Conservation (phyloP, 768 basidiomycete species). For the Auriculariales sp. region DNA sequence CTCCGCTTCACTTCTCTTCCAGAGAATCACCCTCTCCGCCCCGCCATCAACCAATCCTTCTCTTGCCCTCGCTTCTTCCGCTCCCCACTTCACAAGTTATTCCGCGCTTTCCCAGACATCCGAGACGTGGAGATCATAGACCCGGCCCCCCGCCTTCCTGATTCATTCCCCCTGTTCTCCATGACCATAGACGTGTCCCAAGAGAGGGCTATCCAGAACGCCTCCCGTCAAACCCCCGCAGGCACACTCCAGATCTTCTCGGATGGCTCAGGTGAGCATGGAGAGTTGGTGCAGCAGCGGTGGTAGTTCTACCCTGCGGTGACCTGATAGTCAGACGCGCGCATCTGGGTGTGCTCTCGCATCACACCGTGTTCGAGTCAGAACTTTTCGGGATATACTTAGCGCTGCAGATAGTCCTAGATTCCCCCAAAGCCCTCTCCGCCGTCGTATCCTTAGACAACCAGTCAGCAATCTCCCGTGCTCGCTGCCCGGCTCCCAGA, state of each 20-base stretch:
- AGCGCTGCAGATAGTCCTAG: background rate
- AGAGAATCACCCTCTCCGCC: background rate
- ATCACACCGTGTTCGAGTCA: slow-evolving; percentile 5
- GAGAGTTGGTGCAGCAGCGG: slow-evolving; percentile 4
- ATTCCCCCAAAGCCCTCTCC: background rate
- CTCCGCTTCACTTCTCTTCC: background rate
- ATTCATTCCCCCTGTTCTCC: background rate
- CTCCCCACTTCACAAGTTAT: slow-evolving; percentile 3
- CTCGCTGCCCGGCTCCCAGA: background rate
- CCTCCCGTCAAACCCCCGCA: background rate
- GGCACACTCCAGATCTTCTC: background rate
- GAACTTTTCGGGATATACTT: slow-evolving; percentile 1
- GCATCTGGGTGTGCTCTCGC: background rate
- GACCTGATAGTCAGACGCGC: background rate
- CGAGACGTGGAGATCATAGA: slow-evolving; percentile 2
- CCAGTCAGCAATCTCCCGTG: background rate
- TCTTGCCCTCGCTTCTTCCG: background rate
- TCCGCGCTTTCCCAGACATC: background rate
- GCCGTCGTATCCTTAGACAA: background rate
- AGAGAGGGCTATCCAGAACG: background rate
- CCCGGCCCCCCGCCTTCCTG: background rate
- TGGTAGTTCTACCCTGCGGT: background rate
- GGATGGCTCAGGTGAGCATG: slow-evolving; percentile 4
- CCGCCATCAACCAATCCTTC: background rate
- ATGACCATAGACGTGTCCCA: slow-evolving; percentile 2